A percentile compares a stretch with the other conserved stretches of the same genome.
Conservation (phyloP, 352 stramenopile species). For the Globisporangium heterothallicum region DNA sequence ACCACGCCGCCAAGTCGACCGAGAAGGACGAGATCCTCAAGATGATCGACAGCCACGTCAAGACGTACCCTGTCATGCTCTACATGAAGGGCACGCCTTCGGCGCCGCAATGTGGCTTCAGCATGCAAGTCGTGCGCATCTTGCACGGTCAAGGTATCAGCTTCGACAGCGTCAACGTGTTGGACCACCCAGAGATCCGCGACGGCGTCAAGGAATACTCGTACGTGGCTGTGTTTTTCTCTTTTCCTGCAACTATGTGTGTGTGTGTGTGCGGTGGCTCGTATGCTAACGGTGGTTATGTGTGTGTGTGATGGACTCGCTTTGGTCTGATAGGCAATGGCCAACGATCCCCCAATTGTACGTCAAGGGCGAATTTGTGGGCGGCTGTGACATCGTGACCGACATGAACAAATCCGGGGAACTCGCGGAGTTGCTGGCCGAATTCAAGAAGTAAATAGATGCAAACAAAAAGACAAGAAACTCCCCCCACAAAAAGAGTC, state of each 20-base stretch:
- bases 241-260: background rate
- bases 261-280: background rate
- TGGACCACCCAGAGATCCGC: slow-evolving; percentile 97
- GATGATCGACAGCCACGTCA: slow-evolving; percentile 88
- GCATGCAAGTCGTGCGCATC: slow-evolving; percentile 94
- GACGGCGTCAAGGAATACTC: slow-evolving; percentile 99
- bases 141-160: slow-evolving; percentile 90
- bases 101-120: slow-evolving; percentile 97
- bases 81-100: slow-evolving; percentile 99
- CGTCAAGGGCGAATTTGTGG: slow-evolving; percentile 98
- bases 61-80: slow-evolving; percentile 94
- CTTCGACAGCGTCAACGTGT: slow-evolving; percentile 98
- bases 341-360: slow-evolving; percentile 98
- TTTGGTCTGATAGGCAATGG: slow-evolving; percentile 82
- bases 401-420: slow-evolving; percentile 93
- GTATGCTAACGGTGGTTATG: background rate
- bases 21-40: slow-evolving; percentile 87
- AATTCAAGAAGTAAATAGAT: slow-evolving; percentile 61
- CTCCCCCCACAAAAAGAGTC: too few species aligned
- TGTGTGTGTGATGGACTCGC: background rate
- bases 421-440: slow-evolving; percentile 83
- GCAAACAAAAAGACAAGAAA: background rate
- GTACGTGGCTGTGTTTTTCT: slow-evolving; percentile 42
- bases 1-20: slow-evolving; percentile 76
- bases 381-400: slow-evolving; percentile 98